phyloP scores from a whole-genome alignment of 176 grass and related monocot species.

The Hordeum vulgare region DNA sequence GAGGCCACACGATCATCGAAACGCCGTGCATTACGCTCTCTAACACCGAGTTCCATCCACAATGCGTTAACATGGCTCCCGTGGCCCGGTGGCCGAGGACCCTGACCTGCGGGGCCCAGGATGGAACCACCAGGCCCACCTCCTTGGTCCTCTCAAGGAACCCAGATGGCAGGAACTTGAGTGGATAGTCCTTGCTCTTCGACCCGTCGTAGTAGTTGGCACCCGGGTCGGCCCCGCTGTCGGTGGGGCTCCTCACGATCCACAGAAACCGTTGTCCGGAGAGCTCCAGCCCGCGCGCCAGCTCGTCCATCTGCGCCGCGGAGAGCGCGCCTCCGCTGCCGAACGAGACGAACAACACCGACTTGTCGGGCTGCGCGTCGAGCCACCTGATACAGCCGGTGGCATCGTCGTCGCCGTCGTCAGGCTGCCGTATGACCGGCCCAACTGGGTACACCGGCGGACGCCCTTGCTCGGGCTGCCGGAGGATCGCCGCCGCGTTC shows the following conservation, averaged over 20 bases:
- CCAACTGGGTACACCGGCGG: slow-evolving; percentile 43
- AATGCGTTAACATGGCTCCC: slow-evolving; percentile 30
- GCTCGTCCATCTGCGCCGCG: slow-evolving; percentile 6
- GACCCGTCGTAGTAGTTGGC: slow-evolving; percentile 21
- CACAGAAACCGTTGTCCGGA: slow-evolving; percentile 30
- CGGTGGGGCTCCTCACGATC: slow-evolving; percentile 29
- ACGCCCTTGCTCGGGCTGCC: neutral
- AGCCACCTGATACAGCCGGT: slow-evolving; percentile 33
- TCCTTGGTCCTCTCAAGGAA: slow-evolving; percentile 22
- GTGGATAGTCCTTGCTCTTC: neutral
- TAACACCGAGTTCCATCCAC: slow-evolving; percentile 45
- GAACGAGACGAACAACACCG: slow-evolving; percentile 49
- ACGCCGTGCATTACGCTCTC: slow-evolving; percentile 22
- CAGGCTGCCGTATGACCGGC: neutral
- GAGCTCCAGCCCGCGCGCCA: slow-evolving; percentile 36
- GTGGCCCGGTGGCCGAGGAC: slow-evolving; percentile 30
- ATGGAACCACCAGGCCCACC: slow-evolving; percentile 8
- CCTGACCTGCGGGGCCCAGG: slow-evolving; percentile 28
- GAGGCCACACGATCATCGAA: slow-evolving; percentile 45
- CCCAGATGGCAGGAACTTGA: neutral
- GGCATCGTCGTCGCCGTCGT: neutral
- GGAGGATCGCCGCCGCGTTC: slow-evolving; percentile 11
- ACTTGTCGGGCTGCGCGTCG: slow-evolving; percentile 21
- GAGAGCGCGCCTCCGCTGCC: slow-evolving; percentile 32
- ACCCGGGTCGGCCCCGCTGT: neutral